These are phyloP conservation scores for Flaveria ramosissima DNA, from an alignment of 129 eudicot genomes.

Conservation along the genomic window DNA sequence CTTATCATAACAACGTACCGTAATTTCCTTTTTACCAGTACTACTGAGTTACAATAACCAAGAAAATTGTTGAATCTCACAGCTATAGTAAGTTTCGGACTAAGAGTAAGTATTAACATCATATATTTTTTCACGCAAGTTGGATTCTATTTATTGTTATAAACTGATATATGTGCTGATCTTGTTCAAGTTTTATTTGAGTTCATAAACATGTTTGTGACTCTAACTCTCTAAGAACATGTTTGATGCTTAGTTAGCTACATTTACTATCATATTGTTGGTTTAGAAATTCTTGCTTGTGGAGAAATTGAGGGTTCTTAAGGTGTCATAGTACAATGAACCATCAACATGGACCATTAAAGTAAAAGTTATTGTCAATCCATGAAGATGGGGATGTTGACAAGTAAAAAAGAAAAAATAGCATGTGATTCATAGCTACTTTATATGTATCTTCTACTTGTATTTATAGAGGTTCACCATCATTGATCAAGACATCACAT, in stretches of 20 bases:
- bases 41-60: not conserved
- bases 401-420: conserved; percentile 29
- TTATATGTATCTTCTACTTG: conserved; percentile 33
- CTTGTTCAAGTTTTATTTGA: not conserved
- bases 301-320: conserved; percentile 1
- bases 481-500: conserved; percentile 43
- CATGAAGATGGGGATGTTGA: conserved; percentile 50
- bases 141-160: not conserved
- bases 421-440: conserved; percentile 38
- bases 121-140: not conserved
- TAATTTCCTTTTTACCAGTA: too few species aligned
- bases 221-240: too few species aligned
- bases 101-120: not conserved
- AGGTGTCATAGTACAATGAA: conserved; percentile 23
- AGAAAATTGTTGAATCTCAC: not conserved
- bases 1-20: not conserved
- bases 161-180: not conserved
- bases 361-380: conserved; percentile 29
- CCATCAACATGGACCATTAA: conserved; percentile 27
- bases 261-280: conserved; percentile 1
- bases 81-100: not conserved
- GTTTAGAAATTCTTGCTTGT: not conserved
- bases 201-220: not conserved
- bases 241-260: not conserved
- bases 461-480: conserved; percentile 33